Percentiles rank a stretch among this genome's conserved stretches.
These are phyloP conservation scores for Yueomyces sinensis DNA, from an alignment of 805 yeast species.

Conservation along the genomic window DNA sequence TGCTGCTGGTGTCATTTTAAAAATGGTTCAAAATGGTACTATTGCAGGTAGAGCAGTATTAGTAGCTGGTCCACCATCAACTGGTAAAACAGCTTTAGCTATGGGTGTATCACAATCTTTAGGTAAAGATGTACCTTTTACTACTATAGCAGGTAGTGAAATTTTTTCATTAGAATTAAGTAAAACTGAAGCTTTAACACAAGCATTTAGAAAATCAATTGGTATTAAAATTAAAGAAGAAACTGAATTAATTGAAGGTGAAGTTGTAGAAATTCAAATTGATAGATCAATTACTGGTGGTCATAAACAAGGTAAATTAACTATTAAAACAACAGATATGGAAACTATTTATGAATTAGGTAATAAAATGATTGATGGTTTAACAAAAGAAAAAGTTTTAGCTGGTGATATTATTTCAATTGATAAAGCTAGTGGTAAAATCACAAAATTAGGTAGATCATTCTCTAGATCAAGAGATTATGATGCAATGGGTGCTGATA, in stretches of 20 bases:
- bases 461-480: slow-evolving; percentile 94
- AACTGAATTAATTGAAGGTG: slow-evolving; percentile 96
- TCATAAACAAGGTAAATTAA: slow-evolving; percentile 93
- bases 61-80: slow-evolving; percentile 96
- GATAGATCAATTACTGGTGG: slow-evolving; percentile 94
- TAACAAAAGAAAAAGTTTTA: slow-evolving; percentile 86
- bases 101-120: slow-evolving; percentile 76
- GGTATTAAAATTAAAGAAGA: slow-evolving; percentile 94
- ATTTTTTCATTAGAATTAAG: slow-evolving; percentile 82
- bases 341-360: slow-evolving; percentile 96
- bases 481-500: slow-evolving; percentile 98
- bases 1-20: slow-evolving; percentile 90
- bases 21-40: slow-evolving; percentile 85
- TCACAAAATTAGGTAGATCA: slow-evolving; percentile 88
- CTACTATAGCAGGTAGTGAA: slow-evolving; percentile 91
- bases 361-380: slow-evolving; percentile 84
- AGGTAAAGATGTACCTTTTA: slow-evolving; percentile 72
- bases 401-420: slow-evolving; percentile 96
- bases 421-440: slow-evolving; percentile 90
- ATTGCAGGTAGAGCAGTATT: slow-evolving; percentile 95
- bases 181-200: slow-evolving; percentile 93
- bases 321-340: slow-evolving; percentile 96
- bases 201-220: slow-evolving; percentile 89
- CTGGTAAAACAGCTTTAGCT: slow-evolving; percentile 98
- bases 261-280: slow-evolving; percentile 92